Evolutionary conservation across 257 asterid genomes (phyloP).

Genomic region (Rehmannia glutinosa): DNA sequence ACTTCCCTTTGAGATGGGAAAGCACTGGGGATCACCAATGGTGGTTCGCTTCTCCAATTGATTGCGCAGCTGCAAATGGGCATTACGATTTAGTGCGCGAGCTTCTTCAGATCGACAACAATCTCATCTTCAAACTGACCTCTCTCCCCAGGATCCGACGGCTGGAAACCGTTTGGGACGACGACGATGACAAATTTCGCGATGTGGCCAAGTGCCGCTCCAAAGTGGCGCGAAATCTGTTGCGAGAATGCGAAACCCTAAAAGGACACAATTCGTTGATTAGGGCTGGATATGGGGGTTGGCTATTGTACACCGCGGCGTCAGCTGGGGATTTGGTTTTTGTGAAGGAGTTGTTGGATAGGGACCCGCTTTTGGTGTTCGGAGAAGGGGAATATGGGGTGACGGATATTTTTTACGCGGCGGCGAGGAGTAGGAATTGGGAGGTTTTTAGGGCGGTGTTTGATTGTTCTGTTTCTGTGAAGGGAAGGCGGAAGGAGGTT

Average conservation of each 20-base stretch:
- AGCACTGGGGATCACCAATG: slow-evolving; percentile 86
- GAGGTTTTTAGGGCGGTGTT: slow-evolving; percentile 60
- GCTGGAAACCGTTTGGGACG: slow-evolving; percentile 92
- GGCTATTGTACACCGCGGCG: slow-evolving; percentile 95
- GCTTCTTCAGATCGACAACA: slow-evolving; percentile 73
- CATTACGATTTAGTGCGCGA: slow-evolving; percentile 81
- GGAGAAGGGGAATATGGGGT: slow-evolving; percentile 98
- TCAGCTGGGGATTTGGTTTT: slow-evolving; percentile 70
- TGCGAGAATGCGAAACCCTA: slow-evolving; percentile 44
- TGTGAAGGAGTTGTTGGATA: slow-evolving; percentile 53
- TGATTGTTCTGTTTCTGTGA: slow-evolving; percentile 34
- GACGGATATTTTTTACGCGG: slow-evolving; percentile 80
- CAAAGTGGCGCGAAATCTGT: slow-evolving; percentile 60
- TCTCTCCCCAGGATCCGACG: slow-evolving; percentile 78
- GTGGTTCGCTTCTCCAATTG: slow-evolving; percentile 99
- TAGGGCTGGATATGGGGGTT: slow-evolving; percentile 92
- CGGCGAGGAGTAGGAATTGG: slow-evolving; percentile 58
- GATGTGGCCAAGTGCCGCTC: slow-evolving; percentile 70
- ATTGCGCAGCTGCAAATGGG: slow-evolving; percentile 97
- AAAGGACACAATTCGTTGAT: slow-evolving; percentile 63
- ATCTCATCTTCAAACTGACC: slow-evolving; percentile 76
- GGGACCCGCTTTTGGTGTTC: slow-evolving; percentile 69
- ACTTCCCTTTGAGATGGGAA: slow-evolving; percentile 86
- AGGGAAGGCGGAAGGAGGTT: slow-evolving; percentile 25
- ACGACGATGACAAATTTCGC: slow-evolving; percentile 47